Evolutionary conservation across 352 stramenopile species (phyloP).

Genomic region (Globisporangium okanoganense): DNA sequence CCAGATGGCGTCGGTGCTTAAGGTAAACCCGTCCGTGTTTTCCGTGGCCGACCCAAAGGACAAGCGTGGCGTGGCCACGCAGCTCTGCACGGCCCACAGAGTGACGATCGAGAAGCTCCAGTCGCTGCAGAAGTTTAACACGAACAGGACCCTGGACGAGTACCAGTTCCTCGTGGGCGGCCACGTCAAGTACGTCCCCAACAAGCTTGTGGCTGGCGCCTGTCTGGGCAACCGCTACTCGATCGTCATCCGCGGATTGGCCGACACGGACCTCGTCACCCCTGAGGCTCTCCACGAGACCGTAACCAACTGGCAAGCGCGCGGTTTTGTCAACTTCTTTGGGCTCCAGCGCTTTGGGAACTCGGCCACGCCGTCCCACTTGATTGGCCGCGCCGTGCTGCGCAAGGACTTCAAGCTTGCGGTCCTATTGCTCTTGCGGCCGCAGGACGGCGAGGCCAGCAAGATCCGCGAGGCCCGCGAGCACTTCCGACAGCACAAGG

Average conservation of each 20-base stretch:
- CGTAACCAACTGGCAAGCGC: constrained; percentile 43
- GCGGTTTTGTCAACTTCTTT: constrained; percentile 97
- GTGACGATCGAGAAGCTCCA: constrained; percentile 62
- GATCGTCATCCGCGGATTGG: constrained; percentile 90
- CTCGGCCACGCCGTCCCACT: constrained; percentile 74
- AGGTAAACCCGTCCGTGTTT: constrained; percentile 69
- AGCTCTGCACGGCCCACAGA: constrained; percentile 92
- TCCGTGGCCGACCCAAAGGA: constrained; percentile 97
- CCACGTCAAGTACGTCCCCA: constrained; percentile 87
- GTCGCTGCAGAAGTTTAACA: constrained; percentile 30
- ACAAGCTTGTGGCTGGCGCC: constrained; percentile 83
- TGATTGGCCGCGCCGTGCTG: constrained; percentile 90
- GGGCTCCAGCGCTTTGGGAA: constrained; percentile 94
- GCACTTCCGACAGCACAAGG: constrained; percentile 82
- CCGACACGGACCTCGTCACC: constrained; percentile 44
- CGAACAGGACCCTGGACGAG: constrained; percentile 42
- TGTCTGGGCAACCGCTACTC: constrained; percentile 93
- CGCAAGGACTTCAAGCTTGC: constrained; percentile 93
- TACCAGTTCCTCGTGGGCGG: constrained; percentile 89
- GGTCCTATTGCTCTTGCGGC: constrained; percentile 89
- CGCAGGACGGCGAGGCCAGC: constrained; percentile 75
- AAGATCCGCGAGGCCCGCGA: constrained; percentile 76
- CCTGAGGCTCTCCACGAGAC: constrained; percentile 25
- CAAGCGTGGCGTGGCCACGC: constrained; percentile 94
- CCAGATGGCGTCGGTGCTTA: constrained; percentile 73